Conservation (phyloP, 2,329 filamentous ascomycete species). For the Dactylellina haptotyla region DNA sequence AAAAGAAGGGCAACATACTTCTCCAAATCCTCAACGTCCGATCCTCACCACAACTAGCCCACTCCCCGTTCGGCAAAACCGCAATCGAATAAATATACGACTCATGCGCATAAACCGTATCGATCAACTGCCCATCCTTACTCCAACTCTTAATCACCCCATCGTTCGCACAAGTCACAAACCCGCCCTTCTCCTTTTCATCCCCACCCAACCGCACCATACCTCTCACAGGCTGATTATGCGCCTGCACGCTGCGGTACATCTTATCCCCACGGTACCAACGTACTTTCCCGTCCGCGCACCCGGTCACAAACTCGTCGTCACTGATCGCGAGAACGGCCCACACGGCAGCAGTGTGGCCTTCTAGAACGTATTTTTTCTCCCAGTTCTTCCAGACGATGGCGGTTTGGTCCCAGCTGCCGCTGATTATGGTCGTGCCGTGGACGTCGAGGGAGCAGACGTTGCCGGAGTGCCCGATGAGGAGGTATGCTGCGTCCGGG, state of each 20-base stretch:
- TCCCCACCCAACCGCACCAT: conserved; percentile 77
- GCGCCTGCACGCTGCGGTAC: conserved; percentile 73
- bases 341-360: conserved; percentile 87
- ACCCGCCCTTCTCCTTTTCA: conserved; percentile 71
- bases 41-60: conserved; percentile 92
- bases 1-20: conserved; percentile 64
- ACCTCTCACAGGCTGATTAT: conserved; percentile 86
- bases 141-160: conserved; percentile 89
- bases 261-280: conserved; percentile 78
- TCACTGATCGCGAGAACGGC: conserved; percentile 85
- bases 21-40: conserved; percentile 92
- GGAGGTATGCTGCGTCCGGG: conserved; percentile 79
- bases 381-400: conserved; percentile 92
- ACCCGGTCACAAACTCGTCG: conserved; percentile 78
- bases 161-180: conserved; percentile 94
- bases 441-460: conserved; percentile 86
- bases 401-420: conserved; percentile 86
- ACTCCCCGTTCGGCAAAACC: conserved; percentile 80
- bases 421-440: conserved; percentile 82
- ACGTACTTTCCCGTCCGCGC: conserved; percentile 85
- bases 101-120: conserved; percentile 85
- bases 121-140: conserved; percentile 77
- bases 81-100: conserved; percentile 92
- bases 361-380: conserved; percentile 74
- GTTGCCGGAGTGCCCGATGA: conserved; percentile 87